Base-by-base conservation (phyloP, 768 basidiomycete species). In the Plicaturopsis crispa region DNA sequence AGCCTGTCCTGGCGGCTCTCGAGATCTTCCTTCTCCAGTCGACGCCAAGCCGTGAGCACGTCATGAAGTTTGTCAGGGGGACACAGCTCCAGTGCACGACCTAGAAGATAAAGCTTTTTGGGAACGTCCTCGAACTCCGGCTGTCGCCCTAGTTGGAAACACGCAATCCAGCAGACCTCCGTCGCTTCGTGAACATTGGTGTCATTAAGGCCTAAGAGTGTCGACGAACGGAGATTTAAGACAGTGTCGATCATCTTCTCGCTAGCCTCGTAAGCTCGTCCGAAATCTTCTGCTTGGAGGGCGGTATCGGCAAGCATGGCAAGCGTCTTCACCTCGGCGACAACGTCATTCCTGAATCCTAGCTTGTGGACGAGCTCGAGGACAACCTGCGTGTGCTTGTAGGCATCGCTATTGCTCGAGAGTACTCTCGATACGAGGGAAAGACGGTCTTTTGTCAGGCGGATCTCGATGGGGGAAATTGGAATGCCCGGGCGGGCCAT, bases 251-350 rank as follows among this genome's bases (percentile, higher is more conserved):
- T 73, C 80, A 93, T 91, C 28, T 67, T 65, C 45, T 82, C 70
- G 51, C 72, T 78, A 31, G 75, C 76, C 42, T 83, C 81, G 48
- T 76, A 81, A 1, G 90, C 90, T 13, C 73, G 70, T 2, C 59
- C 50, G 43, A 84, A 93, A 51, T 98, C 92, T 50, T 84, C 85
- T 0, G 72, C 72, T 48, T 85, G 83, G 8, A 92, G 68, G 0
- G 92, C 91, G 2, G 89, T 80, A 43, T 90, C 88, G 7, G 82
- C 80, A 17, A 98, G 70, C 94, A 97, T 97, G 31, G 89, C 86
- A 31, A 90, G 69, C 2, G 80, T 73, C 51, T 88, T 84, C 35
- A 86, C 78, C 55, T 87, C 79, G 2, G 88, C 88, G n/a, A 76
- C 72, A 3, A 66, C 54, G 46, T 94, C 82, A 23, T 69, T 66